Conservation (phyloP, 352 stramenopile genomes). For the Globisporangium nagaii region DNA sequence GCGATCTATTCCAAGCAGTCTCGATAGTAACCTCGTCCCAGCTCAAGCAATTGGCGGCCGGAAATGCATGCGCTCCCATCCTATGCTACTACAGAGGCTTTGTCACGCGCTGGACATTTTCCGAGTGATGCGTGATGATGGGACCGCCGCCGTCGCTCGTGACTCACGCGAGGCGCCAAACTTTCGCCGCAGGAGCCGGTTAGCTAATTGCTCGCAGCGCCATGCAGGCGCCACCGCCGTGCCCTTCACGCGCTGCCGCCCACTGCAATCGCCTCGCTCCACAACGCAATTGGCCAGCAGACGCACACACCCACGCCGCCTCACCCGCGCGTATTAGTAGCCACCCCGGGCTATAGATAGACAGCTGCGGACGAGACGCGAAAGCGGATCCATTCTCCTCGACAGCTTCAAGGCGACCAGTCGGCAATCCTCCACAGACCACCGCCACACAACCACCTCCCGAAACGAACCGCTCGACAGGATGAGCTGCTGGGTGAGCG, state of each 20-base stretch:
- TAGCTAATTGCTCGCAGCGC: conserved; percentile 7
- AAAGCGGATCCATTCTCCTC: too few relatives aligned
- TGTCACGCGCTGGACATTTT: not conserved
- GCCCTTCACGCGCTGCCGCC: not conserved
- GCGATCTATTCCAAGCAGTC: not conserved
- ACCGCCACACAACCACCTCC: too few relatives aligned
- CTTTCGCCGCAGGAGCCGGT: conserved; percentile 1
- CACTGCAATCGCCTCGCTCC: not conserved
- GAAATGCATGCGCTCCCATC: not conserved
- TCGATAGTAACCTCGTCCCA: not conserved
- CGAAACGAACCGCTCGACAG: too few relatives aligned
- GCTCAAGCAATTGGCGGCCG: not conserved
- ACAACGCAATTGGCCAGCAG: too few relatives aligned
- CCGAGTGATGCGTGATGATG: not conserved
- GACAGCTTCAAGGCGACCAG: too few relatives aligned
- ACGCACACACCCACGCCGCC: not conserved
- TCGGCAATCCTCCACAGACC: not conserved
- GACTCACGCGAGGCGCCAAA: conserved; percentile 1
- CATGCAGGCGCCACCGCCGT: too few relatives aligned
- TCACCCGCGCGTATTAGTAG: too few relatives aligned
- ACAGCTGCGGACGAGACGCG: too few relatives aligned
- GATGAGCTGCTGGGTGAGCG: conserved; percentile 18
- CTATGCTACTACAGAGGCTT: not conserved
- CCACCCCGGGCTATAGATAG: too few relatives aligned
- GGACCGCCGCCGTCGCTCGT: not conserved